Evolutionary conservation across 129 eudicot species (phyloP).

Genomic region (Chrysanthemum makinoi): DNA sequence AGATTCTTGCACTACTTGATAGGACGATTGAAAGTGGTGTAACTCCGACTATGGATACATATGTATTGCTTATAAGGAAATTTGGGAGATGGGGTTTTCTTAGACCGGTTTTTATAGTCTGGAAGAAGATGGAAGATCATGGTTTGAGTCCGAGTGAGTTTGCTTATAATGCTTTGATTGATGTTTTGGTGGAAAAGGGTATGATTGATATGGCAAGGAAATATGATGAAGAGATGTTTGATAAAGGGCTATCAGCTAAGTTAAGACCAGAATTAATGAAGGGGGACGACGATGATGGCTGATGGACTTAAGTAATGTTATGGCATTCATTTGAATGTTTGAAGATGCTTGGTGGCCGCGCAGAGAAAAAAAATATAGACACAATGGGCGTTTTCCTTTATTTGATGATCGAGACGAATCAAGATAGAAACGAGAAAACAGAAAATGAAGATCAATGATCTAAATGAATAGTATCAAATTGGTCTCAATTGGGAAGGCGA

Average conservation of each 20-base stretch:
- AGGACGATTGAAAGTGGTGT: conserved; percentile 78
- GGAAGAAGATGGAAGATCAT: conserved; percentile 83
- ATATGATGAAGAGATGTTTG: conserved; percentile 87
- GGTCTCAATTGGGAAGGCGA: no score
- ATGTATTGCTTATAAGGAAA: conserved; percentile 86
- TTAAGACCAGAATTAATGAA: conserved; percentile 56
- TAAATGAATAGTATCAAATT: no score
- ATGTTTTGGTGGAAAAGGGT: conserved; percentile 88
- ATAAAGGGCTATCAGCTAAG: conserved; percentile 84
- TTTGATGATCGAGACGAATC: no score
- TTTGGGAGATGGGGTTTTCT: conserved; percentile 99
- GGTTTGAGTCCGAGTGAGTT: conserved; percentile 76
- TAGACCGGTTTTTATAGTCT: conserved; percentile 67
- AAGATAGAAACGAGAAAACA: no score
- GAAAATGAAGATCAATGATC: no score
- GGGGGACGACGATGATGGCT: conserved; percentile 42
- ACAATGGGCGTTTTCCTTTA: neutral
- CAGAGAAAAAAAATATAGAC: neutral
- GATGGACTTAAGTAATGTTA: neutral
- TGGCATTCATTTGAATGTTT: no score
- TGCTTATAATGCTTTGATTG: conserved; percentile 90
- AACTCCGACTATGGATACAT: conserved; percentile 69
- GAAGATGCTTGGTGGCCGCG: no score
- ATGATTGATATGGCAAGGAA: conserved; percentile 84
- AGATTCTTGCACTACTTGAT: conserved; percentile 74